Evolutionary conservation across 106 monocot species (phyloP).

Genomic region (Xerophyta viscosa): DNA sequence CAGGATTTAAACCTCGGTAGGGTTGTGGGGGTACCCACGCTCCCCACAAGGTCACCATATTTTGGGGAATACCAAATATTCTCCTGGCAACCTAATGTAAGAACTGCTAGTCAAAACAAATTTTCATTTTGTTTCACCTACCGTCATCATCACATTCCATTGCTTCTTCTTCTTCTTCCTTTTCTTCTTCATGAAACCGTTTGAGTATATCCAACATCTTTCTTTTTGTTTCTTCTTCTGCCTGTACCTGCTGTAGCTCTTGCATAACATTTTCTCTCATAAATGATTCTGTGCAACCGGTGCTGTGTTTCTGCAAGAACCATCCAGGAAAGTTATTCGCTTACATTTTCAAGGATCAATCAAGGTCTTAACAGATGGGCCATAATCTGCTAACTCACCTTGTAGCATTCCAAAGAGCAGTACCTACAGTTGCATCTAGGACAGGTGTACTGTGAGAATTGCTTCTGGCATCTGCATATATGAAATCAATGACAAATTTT

Average conservation of each 20-base stretch:
- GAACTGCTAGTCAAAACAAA: no score
- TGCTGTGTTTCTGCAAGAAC: conserved; percentile 49
- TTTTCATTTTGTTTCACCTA: no score
- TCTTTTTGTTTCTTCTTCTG: conserved; percentile 62
- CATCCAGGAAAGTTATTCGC: no score
- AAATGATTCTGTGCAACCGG: conserved; percentile 92
- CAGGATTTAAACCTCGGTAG: no score
- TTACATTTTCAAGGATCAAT: no score
- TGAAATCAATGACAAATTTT: no score
- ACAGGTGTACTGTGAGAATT: conserved; percentile 90
- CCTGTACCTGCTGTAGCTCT: conserved; percentile 63
- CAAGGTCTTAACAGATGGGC: no score
- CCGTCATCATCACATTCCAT: conserved; percentile 34
- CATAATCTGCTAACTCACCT: conserved; percentile 25
- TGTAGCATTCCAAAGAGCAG: conserved; percentile 94
- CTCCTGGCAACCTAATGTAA: no score
- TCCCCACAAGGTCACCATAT: no score
- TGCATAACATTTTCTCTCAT: conserved; percentile 91
- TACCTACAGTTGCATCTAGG: conserved; percentile 85
- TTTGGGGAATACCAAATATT: no score
- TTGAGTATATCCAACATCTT: conserved; percentile 87
- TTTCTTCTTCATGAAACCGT: conserved; percentile 77
- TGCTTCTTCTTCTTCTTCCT: conserved; percentile 81
- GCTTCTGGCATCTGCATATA: conserved; percentile 91
- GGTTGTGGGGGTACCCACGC: no score